These are phyloP conservation scores for Saussurea involucrata DNA, from an alignment of 129 eudicot genomes.

Conservation along the genomic window DNA sequence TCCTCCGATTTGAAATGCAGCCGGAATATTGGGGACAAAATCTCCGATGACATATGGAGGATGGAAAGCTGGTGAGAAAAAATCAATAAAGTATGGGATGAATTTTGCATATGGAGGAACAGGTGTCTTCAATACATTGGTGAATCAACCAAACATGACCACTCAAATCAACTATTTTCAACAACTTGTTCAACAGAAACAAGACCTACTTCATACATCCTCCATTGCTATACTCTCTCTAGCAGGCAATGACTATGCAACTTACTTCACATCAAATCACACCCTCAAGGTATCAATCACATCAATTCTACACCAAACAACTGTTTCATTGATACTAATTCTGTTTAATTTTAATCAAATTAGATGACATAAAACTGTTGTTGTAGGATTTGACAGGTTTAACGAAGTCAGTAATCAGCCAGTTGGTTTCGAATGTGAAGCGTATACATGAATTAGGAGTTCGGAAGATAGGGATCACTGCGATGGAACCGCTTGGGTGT, in stretches of 20 bases:
- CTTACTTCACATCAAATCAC: constrained; percentile 49
- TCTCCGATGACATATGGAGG: constrained; percentile 52
- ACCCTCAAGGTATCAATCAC: constrained; percentile 37
- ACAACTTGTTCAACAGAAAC: constrained; percentile 37
- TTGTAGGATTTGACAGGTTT: constrained; percentile 39
- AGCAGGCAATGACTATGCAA: constrained; percentile 74
- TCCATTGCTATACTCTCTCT: constrained; percentile 56
- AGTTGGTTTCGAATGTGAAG: constrained; percentile 37
- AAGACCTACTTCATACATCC: constrained; percentile 32
- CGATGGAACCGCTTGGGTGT: constrained; percentile 63
- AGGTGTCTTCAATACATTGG: constrained; percentile 68
- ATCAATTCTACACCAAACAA: neutral
- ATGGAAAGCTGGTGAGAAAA: constrained; percentile 35
- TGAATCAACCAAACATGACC: constrained; percentile 69
- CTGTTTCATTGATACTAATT: no score
- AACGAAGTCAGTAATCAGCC: constrained; percentile 44
- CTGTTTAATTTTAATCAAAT: neutral
- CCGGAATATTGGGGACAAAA: constrained; percentile 43
- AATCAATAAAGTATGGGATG: constrained; percentile 37
- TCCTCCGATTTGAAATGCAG: constrained; percentile 23
- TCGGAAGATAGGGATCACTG: constrained; percentile 48
- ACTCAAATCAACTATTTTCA: constrained; percentile 63
- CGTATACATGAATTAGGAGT: constrained; percentile 53
- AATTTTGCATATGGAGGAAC: constrained; percentile 92
- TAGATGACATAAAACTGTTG: neutral